Percentiles rank a stretch among this genome's conserved stretches.
Conservation (phyloP, 331 rosid species). For the Quercus tomentella region DNA sequence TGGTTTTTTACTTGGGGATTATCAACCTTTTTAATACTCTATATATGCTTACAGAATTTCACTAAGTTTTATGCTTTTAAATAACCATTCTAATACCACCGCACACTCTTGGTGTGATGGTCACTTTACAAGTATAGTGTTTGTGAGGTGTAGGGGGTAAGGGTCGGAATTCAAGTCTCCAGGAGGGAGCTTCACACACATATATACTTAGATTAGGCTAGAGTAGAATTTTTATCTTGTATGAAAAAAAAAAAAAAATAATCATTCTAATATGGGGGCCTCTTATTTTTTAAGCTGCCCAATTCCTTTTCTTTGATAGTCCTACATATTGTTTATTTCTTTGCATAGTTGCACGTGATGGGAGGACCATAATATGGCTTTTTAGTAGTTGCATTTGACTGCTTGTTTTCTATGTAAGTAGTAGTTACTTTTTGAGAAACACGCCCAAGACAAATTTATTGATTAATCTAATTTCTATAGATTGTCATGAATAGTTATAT, state of each 20-base stretch:
- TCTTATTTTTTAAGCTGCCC: not conserved
- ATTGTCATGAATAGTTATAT: not conserved
- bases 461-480: not conserved
- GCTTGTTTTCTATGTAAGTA: not conserved
- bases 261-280: not conserved
- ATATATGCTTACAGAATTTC: slow-evolving; percentile 8
- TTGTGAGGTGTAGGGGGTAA: too few relatives aligned
- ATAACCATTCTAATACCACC: not conserved
- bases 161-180: accelerated
- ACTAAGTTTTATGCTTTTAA: not conserved
- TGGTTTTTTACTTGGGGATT: not conserved
- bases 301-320: not conserved
- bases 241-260: not conserved
- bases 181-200: accelerated
- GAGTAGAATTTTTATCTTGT: too few relatives aligned
- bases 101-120: too few relatives aligned
- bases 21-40: not conserved
- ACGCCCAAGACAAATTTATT: not conserved
- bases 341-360: not conserved
- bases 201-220: too few relatives aligned
- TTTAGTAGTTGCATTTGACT: not conserved
- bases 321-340: not conserved
- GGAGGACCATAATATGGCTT: not conserved
- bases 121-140: too few relatives aligned
- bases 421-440: not conserved